phyloP scores from a whole-genome alignment of 805 yeast species.

The Clavispora asparagi region DNA sequence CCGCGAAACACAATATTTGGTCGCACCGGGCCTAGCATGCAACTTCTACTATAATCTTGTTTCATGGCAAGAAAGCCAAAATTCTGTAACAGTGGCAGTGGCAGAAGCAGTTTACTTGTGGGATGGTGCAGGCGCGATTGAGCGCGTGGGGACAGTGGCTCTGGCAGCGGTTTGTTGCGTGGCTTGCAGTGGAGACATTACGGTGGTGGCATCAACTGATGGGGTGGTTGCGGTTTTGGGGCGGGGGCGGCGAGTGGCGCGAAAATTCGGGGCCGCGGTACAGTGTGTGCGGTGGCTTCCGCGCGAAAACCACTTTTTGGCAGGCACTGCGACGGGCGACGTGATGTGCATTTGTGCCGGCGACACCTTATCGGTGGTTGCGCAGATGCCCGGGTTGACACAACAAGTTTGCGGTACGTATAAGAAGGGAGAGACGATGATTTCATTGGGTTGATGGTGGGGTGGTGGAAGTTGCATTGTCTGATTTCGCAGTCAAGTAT shows the following conservation, averaged over 20 bases:
- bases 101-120: constrained; percentile 57
- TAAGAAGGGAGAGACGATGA: no score
- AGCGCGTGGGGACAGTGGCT: constrained; percentile 25
- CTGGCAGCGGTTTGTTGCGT: background rate
- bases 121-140: constrained; percentile 42
- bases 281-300: constrained; percentile 62
- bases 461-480: no score
- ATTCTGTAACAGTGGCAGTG: constrained; percentile 62
- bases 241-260: constrained; percentile 28
- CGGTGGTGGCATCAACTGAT: constrained; percentile 30
- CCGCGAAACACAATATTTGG: constrained; percentile 13
- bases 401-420: constrained; percentile 37
- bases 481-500: no score
- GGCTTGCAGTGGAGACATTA: constrained; percentile 30
- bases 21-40: constrained; percentile 46
- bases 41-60: constrained; percentile 76
- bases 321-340: constrained; percentile 65
- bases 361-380: constrained; percentile 6
- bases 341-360: constrained; percentile 35
- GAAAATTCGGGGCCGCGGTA: constrained; percentile 18
- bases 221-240: constrained; percentile 45
- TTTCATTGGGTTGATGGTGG: no score
- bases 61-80: constrained; percentile 57
- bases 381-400: constrained; percentile 22
- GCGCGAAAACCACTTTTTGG: constrained; percentile 37